Base-by-base conservation (phyloP, 768 basidiomycete species). In the Lactarius vividus region DNA sequence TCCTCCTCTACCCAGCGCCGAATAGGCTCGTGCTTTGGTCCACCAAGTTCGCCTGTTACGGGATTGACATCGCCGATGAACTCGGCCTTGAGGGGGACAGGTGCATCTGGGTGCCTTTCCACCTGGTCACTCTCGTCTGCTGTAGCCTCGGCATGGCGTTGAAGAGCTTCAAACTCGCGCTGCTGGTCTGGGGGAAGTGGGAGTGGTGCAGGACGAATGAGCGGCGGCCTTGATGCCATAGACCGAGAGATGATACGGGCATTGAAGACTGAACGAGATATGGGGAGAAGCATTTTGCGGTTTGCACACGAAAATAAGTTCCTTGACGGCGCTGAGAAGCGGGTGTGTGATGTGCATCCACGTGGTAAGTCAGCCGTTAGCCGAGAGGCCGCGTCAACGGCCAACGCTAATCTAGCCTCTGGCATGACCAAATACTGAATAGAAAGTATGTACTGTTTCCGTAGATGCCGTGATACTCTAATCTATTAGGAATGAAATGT, bases 11-110 rank as follows among this genome's bases (percentile, higher is more conserved):
- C 79, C 85, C 86, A 88, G 59, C 78, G 82, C 40, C 77, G 74
- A 11, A 95, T 83, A 16, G 94, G 94, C 74, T 96, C 94, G 35
- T 79, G 82, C 79, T 95, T 96, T 26, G 94, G 94, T 0, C 94
- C 94, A 0, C 91, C 92, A 56, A 83, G 77, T 75, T 96, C 94
- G 15, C 94, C 94, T 2, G 94, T 96, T 2, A 70, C 70, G 1
- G 94, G 94, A 71, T 96, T 94, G 42, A 80, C 75, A 53, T 94
- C 87, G 23, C 94, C 94, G 64, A 89, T 85, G 71, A 94, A 95
- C 70, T 91, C 88, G 11, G 87, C 80, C 23, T 79, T 77, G 28
- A 88, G 64, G 1, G 86, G 84, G 18, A 75, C 74, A 28, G 82
- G 85, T 0, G 88, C 84, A 72, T 94, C 91, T 2, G 91, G 89